Base-by-base conservation (phyloP, 2,329 filamentous ascomycete species). In the Stromatinia cepivora region DNA sequence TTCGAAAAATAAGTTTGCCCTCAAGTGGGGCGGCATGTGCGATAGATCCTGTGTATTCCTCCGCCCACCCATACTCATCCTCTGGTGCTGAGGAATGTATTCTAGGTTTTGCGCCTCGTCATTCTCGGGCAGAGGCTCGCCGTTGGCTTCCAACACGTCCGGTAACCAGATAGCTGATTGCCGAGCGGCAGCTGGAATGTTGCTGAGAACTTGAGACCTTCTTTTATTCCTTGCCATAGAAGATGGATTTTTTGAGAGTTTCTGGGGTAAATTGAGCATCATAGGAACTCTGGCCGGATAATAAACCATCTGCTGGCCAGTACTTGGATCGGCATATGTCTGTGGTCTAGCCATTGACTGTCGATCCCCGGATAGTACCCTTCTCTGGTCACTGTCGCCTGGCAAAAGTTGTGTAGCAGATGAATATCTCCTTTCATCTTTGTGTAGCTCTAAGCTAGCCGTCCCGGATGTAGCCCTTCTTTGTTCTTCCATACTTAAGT, bases 231-330 rank as follows among this genome's bases (percentile, higher is more conserved):
- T 85, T 7, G 88, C 84, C 13, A 84, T 81, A 3, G 86, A 81
- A 66, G 90, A 86, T 11, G 90, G 88, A 66, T 88, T 85, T 75
- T 90, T 92, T 0, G 94, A 97, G 64, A 98, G 82, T 75, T 93
- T 92, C 57, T 93, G 93, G 0, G 95, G 95, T 17, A 99, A 82
- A 75, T 97, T 98, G 69, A 99, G 85, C 89, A 97, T 94, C 72
- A 91, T 90, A 4, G 95, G 95, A 3, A 99, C 95, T 1, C 93
- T 94, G 4, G 95, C 95, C 20, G 95, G 95, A 79, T 99, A 99
- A 80, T 90, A 98, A 13, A 97, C 88, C 92, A 98, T 97, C 74
- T 89, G 84, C 73, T 94, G 88, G 6, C 88, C 90, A 1, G 90
- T 90, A 36, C 85, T 82, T 1, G 87, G 87, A 76, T 89, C 84